These are phyloP conservation scores for Saccharata proteae DNA, from an alignment of 2,329 filamentous ascomycete species.

Conservation along the genomic window DNA sequence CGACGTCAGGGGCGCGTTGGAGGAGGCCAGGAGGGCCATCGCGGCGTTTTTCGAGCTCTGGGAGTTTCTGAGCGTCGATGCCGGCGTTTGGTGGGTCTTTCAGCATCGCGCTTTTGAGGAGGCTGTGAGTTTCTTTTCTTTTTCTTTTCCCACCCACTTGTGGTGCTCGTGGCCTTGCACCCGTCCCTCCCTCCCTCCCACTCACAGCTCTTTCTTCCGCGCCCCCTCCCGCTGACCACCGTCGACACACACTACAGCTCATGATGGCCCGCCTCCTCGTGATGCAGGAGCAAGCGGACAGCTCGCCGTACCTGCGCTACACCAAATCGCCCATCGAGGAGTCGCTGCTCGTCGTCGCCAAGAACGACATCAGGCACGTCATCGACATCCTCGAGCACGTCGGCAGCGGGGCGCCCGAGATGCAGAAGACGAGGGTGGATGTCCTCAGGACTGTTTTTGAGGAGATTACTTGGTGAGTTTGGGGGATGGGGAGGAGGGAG, in stretches of 20 bases:
- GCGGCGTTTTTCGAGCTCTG: slow-evolving; percentile 64
- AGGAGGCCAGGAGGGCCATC: slow-evolving; percentile 65
- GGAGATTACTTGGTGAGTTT: slow-evolving; percentile 25
- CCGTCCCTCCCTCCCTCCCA: not conserved
- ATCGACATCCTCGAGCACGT: slow-evolving; percentile 34
- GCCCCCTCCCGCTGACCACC: not conserved
- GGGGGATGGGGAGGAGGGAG: too few relatives aligned
- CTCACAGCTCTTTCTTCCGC: not conserved
- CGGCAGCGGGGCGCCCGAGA: slow-evolving; percentile 31
- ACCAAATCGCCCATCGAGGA: slow-evolving; percentile 18
- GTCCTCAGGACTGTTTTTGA: slow-evolving; percentile 33
- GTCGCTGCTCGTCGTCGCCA: slow-evolving; percentile 25
- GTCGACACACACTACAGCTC: slow-evolving; percentile 15
- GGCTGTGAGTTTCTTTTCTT: slow-evolving; percentile 43
- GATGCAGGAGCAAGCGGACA: slow-evolving; percentile 21
- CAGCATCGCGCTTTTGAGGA: slow-evolving; percentile 72
- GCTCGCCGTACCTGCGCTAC: slow-evolving; percentile 12
- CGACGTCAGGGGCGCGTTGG: slow-evolving; percentile 57
- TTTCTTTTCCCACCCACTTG: not conserved
- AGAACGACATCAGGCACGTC: slow-evolving; percentile 31
- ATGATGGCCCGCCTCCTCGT: slow-evolving; percentile 27
- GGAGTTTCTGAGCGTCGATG: slow-evolving; percentile 55
- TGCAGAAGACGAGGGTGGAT: slow-evolving; percentile 36
- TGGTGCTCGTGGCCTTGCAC: too few relatives aligned
- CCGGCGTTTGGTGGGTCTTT: slow-evolving; percentile 74